phyloP scores from a whole-genome alignment of 345 rosid species.

The Camelina sativa region DNA sequence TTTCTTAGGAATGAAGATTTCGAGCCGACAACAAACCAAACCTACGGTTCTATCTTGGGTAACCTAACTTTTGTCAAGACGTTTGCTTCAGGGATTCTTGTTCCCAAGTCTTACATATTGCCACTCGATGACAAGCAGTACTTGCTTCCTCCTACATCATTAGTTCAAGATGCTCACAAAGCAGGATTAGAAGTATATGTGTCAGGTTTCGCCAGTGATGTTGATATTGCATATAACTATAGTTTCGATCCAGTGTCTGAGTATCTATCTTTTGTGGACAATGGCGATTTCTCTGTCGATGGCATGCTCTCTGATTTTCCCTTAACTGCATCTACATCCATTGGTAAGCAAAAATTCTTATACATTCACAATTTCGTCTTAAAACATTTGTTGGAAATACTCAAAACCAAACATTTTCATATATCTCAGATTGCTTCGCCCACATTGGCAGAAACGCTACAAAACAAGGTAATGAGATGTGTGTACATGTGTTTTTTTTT shows the following conservation, averaged over 20 bases:
- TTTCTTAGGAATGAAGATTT: too few relatives aligned
- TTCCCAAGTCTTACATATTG: conserved; percentile 76
- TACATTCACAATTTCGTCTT: neutral
- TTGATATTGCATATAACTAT: conserved; percentile 61
- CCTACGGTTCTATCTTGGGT: conserved; percentile 53
- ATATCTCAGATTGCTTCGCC: conserved; percentile 72
- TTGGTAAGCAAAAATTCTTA: conserved; percentile 46
- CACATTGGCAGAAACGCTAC: conserved; percentile 54
- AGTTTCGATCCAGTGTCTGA: conserved; percentile 78
- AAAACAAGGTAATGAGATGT: conserved; percentile 52
- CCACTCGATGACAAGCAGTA: conserved; percentile 55
- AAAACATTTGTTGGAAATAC: too few relatives aligned
- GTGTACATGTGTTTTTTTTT: too few relatives aligned
- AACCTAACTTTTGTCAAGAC: conserved; percentile 74
- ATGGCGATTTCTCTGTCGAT: conserved; percentile 76
- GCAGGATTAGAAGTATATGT: conserved; percentile 74
- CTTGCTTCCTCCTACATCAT: conserved; percentile 51
- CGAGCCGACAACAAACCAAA: too few relatives aligned
- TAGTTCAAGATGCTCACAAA: conserved; percentile 78
- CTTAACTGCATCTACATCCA: conserved; percentile 64
- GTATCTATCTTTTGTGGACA: conserved; percentile 30
- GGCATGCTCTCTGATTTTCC: conserved; percentile 88
- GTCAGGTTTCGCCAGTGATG: conserved; percentile 66
- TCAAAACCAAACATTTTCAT: neutral
- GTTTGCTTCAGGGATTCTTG: conserved; percentile 82